These are phyloP conservation scores for Diaporthe sp. DNA, from an alignment of 2,329 filamentous ascomycete genomes.

Conservation along the genomic window DNA sequence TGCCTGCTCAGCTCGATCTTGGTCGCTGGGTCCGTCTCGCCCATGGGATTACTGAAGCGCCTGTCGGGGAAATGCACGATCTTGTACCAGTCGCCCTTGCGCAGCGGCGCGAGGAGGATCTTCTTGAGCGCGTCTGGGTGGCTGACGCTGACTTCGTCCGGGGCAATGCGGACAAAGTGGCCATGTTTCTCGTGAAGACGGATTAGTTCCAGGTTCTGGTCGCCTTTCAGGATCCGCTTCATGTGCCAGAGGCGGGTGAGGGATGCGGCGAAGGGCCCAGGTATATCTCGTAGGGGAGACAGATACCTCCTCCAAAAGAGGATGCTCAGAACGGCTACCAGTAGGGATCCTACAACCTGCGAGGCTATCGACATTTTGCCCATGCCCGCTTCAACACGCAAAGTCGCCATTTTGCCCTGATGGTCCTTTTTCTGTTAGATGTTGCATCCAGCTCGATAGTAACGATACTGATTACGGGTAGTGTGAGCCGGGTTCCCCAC, in stretches of 20 bases:
- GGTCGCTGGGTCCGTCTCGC: slow-evolving; percentile 52
- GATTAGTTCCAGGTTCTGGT: slow-evolving; percentile 10
- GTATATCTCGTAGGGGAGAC: background rate
- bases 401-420: background rate
- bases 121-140: slow-evolving; percentile 12
- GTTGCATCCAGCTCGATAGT: background rate
- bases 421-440: background rate
- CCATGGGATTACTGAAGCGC: slow-evolving; percentile 57
- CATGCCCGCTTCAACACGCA: background rate
- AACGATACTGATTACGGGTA: background rate
- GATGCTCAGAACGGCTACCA: slow-evolving; percentile 3
- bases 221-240: slow-evolving; percentile 18
- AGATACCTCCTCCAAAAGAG: slow-evolving; percentile 10
- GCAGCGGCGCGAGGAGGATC: slow-evolving; percentile 12
- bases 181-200: slow-evolving; percentile 25
- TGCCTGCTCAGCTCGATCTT: slow-evolving; percentile 53
- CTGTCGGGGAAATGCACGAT: slow-evolving; percentile 42
- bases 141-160: slow-evolving; percentile 35
- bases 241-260: slow-evolving; percentile 32
- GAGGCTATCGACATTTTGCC: background rate
- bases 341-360: background rate
- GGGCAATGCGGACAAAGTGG: slow-evolving; percentile 24
- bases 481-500: background rate
- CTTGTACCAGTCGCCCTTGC: slow-evolving; percentile 36
- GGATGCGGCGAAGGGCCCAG: slow-evolving; percentile 10